phyloP scores from a whole-genome alignment of 257 asterid genomes.

The Lycium ferocissimum region DNA sequence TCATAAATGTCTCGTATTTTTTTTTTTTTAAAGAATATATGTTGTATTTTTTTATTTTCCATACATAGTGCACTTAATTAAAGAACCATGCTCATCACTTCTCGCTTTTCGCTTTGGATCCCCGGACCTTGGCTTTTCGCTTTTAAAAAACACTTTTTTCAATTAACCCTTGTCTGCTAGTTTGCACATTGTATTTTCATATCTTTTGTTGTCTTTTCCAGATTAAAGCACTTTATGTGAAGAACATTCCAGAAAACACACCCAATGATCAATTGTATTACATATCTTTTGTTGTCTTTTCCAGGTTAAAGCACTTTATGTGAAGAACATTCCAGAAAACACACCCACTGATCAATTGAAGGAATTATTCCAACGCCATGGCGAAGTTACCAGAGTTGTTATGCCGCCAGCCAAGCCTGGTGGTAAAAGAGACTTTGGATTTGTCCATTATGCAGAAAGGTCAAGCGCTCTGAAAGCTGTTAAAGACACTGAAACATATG shows the following conservation, averaged over 20 bases:
- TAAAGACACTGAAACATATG: conserved; percentile 81
- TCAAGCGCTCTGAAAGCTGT: conserved; percentile 89
- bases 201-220: conserved; percentile 42
- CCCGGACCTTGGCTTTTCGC: background rate
- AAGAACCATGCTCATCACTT: background rate
- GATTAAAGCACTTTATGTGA: conserved; percentile 96
- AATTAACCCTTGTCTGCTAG: background rate
- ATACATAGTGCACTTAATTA: background rate
- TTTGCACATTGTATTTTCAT: conserved; percentile 21
- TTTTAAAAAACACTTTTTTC: background rate
- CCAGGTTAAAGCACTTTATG: conserved; percentile 96
- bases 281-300: conserved; percentile 28
- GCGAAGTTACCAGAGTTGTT: conserved; percentile 92
- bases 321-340: conserved; percentile 89
- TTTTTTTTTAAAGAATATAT: background rate
- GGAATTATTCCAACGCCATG: conserved; percentile 82
- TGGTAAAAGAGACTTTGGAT: conserved; percentile 90
- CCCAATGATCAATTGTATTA: conserved; percentile 61
- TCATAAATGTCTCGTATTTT: background rate
- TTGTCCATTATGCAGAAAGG: conserved; percentile 91
- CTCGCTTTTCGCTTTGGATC: background rate
- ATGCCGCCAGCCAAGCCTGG: conserved; percentile 97
- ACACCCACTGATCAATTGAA: conserved; percentile 79
- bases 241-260: conserved; percentile 90
- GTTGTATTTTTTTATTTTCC: background rate